Percentiles rank a stretch among this genome's conserved stretches.
phyloP scores from a whole-genome alignment of 202 grass and related monocot genomes.

The Brachypodium distachyon region DNA sequence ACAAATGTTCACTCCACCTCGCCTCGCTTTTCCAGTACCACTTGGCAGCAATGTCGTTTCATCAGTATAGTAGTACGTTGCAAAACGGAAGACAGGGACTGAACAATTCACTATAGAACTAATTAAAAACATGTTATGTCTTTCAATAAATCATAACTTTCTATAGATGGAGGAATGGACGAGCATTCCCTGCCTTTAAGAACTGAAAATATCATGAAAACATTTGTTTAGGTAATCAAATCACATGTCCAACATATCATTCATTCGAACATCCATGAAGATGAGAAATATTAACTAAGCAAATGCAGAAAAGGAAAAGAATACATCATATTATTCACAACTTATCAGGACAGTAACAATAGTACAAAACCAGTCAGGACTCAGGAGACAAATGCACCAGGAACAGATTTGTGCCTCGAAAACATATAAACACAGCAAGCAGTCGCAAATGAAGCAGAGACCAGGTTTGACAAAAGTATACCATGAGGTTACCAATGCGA shows the following conservation, averaged over 20 bases:
- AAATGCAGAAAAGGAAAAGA: background rate
- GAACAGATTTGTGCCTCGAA: background rate
- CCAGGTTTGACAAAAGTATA: background rate
- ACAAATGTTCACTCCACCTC: no score
- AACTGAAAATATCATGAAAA: background rate
- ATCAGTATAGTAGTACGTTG: no score
- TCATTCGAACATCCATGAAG: background rate
- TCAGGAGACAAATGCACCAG: background rate
- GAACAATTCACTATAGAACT: no score
- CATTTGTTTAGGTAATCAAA: background rate
- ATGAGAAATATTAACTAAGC: background rate
- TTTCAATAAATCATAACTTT: background rate
- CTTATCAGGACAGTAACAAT: background rate
- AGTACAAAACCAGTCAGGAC: background rate
- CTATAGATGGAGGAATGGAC: background rate
- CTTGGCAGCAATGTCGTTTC: no score
- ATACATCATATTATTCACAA: background rate
- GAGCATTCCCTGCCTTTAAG: no score
- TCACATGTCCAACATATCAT: background rate
- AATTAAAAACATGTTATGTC: background rate
- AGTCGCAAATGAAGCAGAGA: background rate
- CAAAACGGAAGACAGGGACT: no score
- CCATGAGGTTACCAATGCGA: background rate
- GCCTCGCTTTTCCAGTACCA: no score
- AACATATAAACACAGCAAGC: background rate